Conservation (phyloP, 768 basidiomycete genomes). For the Russula compacta region DNA sequence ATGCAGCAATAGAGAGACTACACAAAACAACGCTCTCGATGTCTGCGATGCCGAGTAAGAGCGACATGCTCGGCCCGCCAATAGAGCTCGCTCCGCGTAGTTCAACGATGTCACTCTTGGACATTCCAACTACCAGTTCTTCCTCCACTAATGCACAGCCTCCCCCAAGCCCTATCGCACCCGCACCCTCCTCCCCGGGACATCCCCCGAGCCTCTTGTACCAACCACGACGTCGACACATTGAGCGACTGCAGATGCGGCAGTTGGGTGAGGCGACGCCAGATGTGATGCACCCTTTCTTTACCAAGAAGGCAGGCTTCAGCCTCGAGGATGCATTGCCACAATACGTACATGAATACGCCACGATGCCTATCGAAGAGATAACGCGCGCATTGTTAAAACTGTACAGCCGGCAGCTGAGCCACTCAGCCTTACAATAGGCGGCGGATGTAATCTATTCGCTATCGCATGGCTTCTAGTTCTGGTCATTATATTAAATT, state of each 20-base stretch:
- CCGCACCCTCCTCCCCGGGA: slow-evolving; percentile 3
- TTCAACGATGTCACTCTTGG: background rate
- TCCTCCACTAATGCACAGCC: background rate
- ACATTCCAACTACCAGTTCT: background rate
- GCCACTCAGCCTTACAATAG: slow-evolving; percentile 23
- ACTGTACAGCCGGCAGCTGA: slow-evolving; percentile 68
- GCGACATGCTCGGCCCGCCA: background rate
- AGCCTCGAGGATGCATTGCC: slow-evolving; percentile 78
- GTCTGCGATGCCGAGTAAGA: slow-evolving; percentile 7
- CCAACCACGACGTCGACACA: slow-evolving; percentile 47
- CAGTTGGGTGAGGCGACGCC: slow-evolving; percentile 86
- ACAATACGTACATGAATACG: slow-evolving; percentile 81
- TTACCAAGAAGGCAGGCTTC: slow-evolving; percentile 78
- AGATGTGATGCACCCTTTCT: slow-evolving; percentile 81
- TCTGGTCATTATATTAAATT: slow-evolving; percentile 22
- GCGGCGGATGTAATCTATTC: background rate
- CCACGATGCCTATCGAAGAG: slow-evolving; percentile 71
- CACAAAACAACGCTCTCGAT: slow-evolving; percentile 10
- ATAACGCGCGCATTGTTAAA: slow-evolving; percentile 74
- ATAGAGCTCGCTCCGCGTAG: background rate
- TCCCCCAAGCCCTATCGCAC: slow-evolving; percentile 2
- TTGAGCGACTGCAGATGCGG: slow-evolving; percentile 75
- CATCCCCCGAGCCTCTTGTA: slow-evolving; percentile 36
- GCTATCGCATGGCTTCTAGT: slow-evolving; percentile 2
- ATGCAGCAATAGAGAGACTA: background rate